A percentile compares a stretch with the other conserved stretches of the same genome.
Evolutionary conservation across 495 filamentous ascomycete species (phyloP).

Genomic region (Astrothelium macrocarpum): DNA sequence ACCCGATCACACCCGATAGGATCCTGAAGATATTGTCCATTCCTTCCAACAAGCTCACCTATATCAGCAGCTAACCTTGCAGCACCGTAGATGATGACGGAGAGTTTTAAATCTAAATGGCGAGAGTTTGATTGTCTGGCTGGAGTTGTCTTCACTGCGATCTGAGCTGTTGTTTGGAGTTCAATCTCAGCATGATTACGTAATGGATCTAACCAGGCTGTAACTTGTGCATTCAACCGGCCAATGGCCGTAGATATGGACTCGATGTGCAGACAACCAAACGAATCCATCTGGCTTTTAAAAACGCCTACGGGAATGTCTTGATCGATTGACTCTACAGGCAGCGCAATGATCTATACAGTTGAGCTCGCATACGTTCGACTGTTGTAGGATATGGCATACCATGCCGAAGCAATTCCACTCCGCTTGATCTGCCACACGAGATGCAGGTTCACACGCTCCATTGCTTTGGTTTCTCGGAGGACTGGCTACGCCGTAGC

Average conservation of each 20-base stretch:
- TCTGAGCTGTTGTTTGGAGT: neutral
- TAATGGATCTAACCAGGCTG: neutral
- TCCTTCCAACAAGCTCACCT: neutral
- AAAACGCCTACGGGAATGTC: neutral
- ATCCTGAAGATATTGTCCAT: neutral
- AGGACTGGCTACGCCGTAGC: too few species aligned
- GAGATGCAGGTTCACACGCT: too few species aligned
- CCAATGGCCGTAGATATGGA: neutral
- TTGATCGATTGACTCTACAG: neutral
- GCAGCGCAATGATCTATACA: neutral
- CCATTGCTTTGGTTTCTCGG: too few species aligned
- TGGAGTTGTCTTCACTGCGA: neutral
- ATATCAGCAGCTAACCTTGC: neutral
- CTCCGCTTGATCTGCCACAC: too few species aligned
- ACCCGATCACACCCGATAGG: neutral
- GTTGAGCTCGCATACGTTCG: neutral
- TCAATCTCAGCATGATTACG: neutral
- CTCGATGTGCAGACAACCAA: neutral
- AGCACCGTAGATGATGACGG: neutral
- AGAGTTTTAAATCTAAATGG: neutral
- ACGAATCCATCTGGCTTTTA: neutral
- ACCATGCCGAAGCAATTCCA: neutral
- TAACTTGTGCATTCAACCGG: too few species aligned
- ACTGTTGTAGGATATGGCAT: neutral
- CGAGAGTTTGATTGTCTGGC: neutral